Percentiles rank a stretch among this genome's conserved stretches.
These are phyloP conservation scores for Usnea hakonensis DNA, from an alignment of 495 filamentous ascomycete species.

Conservation along the genomic window DNA sequence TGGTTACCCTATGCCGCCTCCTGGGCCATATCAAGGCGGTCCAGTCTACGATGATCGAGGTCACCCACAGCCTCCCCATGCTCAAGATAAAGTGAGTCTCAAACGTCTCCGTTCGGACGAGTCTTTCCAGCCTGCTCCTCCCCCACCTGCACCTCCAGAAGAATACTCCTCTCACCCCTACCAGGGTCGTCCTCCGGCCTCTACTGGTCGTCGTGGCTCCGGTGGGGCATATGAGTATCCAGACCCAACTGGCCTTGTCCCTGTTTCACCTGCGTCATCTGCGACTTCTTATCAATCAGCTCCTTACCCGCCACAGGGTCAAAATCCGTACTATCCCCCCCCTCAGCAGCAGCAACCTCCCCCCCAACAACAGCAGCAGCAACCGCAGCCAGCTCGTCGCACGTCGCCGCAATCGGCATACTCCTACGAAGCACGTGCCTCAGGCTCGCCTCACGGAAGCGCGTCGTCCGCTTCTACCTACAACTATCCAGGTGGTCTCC, in stretches of 20 bases:
- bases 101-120: slow-evolving; percentile 28
- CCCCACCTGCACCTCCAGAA: slow-evolving; percentile 25
- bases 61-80: slow-evolving; percentile 23
- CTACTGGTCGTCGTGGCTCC: slow-evolving; percentile 39
- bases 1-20: slow-evolving; percentile 35
- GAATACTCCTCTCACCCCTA: slow-evolving; percentile 25
- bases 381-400: slow-evolving; percentile 40
- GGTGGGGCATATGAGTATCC: slow-evolving; percentile 46
- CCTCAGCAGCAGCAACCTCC: slow-evolving; percentile 18
- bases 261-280: slow-evolving; percentile 44
- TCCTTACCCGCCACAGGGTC: slow-evolving; percentile 34
- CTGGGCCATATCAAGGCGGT: slow-evolving; percentile 28
- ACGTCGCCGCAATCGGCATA: slow-evolving; percentile 44
- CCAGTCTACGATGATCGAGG: slow-evolving; percentile 30
- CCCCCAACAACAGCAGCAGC: slow-evolving; percentile 14
- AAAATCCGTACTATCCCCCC: slow-evolving; percentile 38
- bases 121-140: slow-evolving; percentile 24
- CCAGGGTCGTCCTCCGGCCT: slow-evolving; percentile 33
- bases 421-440: slow-evolving; percentile 42
- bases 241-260: slow-evolving; percentile 47
- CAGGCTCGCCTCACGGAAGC: slow-evolving; percentile 44
- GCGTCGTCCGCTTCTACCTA: slow-evolving; percentile 39
- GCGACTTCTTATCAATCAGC: slow-evolving; percentile 40
- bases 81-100: slow-evolving; percentile 44
- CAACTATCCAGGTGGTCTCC: slow-evolving; percentile 28